Evolutionary conservation across 2,329 filamentous ascomycete species (phyloP), one percentile per base, ranked within the genome.

Genomic region (Monosporascus sp.): DNA sequence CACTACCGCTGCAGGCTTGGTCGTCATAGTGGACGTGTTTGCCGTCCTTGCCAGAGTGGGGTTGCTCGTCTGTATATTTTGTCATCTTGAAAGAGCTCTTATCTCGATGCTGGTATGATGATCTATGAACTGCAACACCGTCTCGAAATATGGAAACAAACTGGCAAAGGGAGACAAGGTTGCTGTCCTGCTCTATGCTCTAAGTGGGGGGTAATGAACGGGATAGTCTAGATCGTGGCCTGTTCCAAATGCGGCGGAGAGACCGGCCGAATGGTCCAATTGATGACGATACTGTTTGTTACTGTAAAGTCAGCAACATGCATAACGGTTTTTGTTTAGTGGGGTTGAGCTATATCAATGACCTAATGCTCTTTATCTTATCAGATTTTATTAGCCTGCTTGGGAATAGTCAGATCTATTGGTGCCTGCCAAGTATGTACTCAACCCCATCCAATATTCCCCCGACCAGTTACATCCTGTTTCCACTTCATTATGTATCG

Each of bases 1-100:
- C 78, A 58, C 77, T 80, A 37, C 69, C 72, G 50, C 74, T 75
- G 4, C 73, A 75, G 41, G 66, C 66, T 25, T 65, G 68, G 41
- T 75, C 72, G 38, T 73, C 70, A 43, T 67, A 46, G 43, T 46
- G 43, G 17, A 46, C 43, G 24, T 46, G 43, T 14, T 46, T 46
- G 14, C 22, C 20, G 2, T 27, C 20, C 17, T 46, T 27, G 11
- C 22, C 49, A 7, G 54, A 43, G 20, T 46, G 20, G 20, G 43
- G 6, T 25, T 46, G 43, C 8, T 18, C 44, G 20, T 24, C 35
- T 20, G 8, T 46, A 25, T 6, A 11, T 46, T 46, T 24, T 15
- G 43, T 46, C 43, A 46, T 46, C 17, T 46, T 24, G 18, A 8
- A 9, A 20, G 39, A 43, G 17, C 20, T 43, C 39, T 43, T 31